phyloP scores from a whole-genome alignment of 1,139 yeast species.

The Candida albicans region DNA sequence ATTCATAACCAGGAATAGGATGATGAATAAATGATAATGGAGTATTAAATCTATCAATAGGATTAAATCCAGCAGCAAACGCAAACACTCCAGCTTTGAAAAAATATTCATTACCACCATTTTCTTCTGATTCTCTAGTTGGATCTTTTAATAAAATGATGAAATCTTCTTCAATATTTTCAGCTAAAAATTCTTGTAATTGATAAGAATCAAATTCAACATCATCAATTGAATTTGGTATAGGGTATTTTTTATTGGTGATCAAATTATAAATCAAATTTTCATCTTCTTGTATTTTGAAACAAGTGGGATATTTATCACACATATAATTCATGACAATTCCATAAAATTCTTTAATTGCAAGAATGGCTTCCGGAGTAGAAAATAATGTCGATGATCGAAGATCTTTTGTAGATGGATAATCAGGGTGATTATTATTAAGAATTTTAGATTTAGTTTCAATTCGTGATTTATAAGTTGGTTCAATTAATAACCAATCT shows the following conservation, averaged over 20 bases:
- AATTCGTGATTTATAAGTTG: constrained; percentile 52
- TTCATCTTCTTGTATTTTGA: constrained; percentile 25
- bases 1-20: constrained; percentile 63
- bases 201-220: constrained; percentile 27
- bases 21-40: constrained; percentile 57
- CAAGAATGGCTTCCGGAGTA: constrained; percentile 46
- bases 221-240: constrained; percentile 15
- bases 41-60: constrained; percentile 51
- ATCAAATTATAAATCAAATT: constrained; percentile 39
- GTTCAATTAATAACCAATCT: constrained; percentile 70
- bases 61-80: constrained; percentile 78
- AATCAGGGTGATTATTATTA: constrained; percentile 41
- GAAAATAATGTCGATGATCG: constrained; percentile 31
- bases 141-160: constrained; percentile 57
- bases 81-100: constrained; percentile 65
- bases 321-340: constrained; percentile 47
- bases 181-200: constrained; percentile 43
- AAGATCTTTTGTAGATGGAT: constrained; percentile 27
- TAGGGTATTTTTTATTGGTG: constrained; percentile 40
- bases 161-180: constrained; percentile 68
- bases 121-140: constrained; percentile 32
- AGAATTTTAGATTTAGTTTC: constrained; percentile 42
- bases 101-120: constrained; percentile 56
- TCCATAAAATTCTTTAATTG: constrained; percentile 59
- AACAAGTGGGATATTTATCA: constrained; percentile 62